phyloP scores from a whole-genome alignment of 2,329 filamentous ascomycete genomes.

The Ophiostoma novo-ulmi region DNA sequence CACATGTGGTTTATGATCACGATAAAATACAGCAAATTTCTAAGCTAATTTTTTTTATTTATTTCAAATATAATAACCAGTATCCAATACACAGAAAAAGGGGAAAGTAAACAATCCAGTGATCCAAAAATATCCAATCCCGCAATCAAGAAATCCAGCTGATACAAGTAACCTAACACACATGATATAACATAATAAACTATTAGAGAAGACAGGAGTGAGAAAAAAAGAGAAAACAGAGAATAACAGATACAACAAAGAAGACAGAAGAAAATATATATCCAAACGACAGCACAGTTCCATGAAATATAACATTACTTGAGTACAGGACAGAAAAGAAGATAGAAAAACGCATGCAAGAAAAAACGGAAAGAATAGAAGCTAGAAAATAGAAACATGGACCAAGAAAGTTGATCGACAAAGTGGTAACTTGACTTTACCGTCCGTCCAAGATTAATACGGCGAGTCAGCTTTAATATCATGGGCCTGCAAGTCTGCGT shows the following conservation, averaged over 20 bases:
- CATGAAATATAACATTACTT: not conserved
- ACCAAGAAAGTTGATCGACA: not conserved
- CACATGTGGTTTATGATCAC: not conserved
- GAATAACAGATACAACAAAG: not conserved
- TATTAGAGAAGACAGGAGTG: not conserved
- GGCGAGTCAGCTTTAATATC: not conserved
- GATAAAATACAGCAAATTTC: not conserved
- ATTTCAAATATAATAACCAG: not conserved
- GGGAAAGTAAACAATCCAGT: not conserved
- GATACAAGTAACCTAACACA: not conserved
- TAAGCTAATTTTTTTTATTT: constrained; percentile 4
- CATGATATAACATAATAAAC: not conserved
- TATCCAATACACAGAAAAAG: not conserved
- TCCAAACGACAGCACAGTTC: not conserved
- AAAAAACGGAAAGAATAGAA: not conserved
- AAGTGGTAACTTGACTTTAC: not conserved
- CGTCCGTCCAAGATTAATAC: not conserved
- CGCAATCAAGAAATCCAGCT: not conserved
- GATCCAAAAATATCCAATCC: not conserved
- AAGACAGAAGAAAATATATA: not conserved
- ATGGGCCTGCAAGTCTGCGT: not conserved
- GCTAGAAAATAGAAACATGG: not conserved
- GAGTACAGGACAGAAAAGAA: not conserved
- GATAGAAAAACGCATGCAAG: not conserved
- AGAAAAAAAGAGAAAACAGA: not conserved